Conservation (phyloP, 129 eudicot species). For the Calendula officinalis region DNA sequence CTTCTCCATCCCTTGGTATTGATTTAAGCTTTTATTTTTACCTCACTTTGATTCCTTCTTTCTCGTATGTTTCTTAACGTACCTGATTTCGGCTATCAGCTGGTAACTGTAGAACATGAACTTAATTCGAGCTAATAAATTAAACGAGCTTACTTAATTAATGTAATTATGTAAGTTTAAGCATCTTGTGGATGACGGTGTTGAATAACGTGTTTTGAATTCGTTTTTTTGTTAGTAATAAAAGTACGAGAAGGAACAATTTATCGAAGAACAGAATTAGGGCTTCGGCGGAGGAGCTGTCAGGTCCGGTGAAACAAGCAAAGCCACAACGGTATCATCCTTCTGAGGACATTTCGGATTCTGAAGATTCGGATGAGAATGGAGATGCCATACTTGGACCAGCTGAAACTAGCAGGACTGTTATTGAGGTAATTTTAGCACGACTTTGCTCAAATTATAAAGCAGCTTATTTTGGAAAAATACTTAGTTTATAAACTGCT, state of each 20-base stretch:
- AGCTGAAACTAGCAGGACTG: slow-evolving; percentile 80
- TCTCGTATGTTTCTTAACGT: not conserved
- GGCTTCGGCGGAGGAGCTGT: slow-evolving; percentile 53
- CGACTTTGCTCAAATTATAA: not conserved
- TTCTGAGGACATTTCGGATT: slow-evolving; percentile 73
- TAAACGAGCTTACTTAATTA: slow-evolving; percentile 5
- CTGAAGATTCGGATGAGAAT: slow-evolving; percentile 52
- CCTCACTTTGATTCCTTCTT: slow-evolving; percentile 1
- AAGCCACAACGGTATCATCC: slow-evolving; percentile 88
- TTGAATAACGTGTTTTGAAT: not conserved
- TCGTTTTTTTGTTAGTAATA: slow-evolving; percentile 46
- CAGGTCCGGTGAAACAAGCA: slow-evolving; percentile 71
- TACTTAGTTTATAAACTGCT: too few relatives aligned
- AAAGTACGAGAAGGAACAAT: slow-evolving; percentile 37
- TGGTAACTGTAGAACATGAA: slow-evolving; percentile 12
- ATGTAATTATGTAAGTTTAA: not conserved
- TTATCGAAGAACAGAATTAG: slow-evolving; percentile 37
- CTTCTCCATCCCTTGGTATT: slow-evolving; percentile 51
- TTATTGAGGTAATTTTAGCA: slow-evolving; percentile 65
- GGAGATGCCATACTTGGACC: slow-evolving; percentile 70
- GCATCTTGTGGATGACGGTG: slow-evolving; percentile 6
- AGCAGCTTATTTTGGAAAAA: slow-evolving; percentile 14
- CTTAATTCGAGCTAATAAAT: not conserved
- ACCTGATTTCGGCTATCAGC: slow-evolving; percentile 11
- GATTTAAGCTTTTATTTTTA: not conserved